Percentiles rank a stretch among this genome's conserved stretches.
These are phyloP conservation scores for Penicillium palitans DNA, from an alignment of 2,329 filamentous ascomycete species.

Conservation along the genomic window DNA sequence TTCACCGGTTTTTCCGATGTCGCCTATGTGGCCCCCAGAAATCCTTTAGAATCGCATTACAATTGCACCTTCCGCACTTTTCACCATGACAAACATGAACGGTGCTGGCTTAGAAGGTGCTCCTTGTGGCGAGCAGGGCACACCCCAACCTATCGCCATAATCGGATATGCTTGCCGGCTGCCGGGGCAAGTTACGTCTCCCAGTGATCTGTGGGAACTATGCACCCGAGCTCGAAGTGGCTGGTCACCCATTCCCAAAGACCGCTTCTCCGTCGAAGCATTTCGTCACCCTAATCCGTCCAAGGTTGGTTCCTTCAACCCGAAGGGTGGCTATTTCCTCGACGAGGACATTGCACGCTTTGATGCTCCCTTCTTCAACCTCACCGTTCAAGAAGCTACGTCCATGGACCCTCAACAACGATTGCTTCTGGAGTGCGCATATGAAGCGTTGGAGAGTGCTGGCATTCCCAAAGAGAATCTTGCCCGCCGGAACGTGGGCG, in stretches of 20 bases:
- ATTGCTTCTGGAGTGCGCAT: conserved; percentile 27
- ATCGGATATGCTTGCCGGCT: conserved; percentile 31
- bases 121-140: conserved; percentile 1
- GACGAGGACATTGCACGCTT: conserved; percentile 29
- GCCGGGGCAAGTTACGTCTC: conserved; percentile 24
- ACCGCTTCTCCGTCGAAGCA: conserved; percentile 23
- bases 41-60: neutral
- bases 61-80: neutral
- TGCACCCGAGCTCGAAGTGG: conserved; percentile 26
- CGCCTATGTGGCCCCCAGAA: neutral
- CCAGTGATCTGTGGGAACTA: conserved; percentile 27
- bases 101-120: conserved; percentile 11
- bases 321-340: conserved; percentile 28
- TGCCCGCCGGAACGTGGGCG: conserved; percentile 24
- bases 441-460: conserved; percentile 32
- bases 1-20: neutral
- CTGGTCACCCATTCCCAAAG: conserved; percentile 24
- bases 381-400: conserved; percentile 26
- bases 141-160: conserved; percentile 25
- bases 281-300: conserved; percentile 27
- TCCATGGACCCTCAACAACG: conserved; percentile 31
- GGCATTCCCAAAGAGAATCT: conserved; percentile 30
- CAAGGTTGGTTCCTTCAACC: conserved; percentile 24
- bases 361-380: conserved; percentile 31
- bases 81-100: conserved; percentile 11